Conservation (phyloP, 2,329 filamentous ascomycete genomes). For the Amesomyces nigricolor region DNA sequence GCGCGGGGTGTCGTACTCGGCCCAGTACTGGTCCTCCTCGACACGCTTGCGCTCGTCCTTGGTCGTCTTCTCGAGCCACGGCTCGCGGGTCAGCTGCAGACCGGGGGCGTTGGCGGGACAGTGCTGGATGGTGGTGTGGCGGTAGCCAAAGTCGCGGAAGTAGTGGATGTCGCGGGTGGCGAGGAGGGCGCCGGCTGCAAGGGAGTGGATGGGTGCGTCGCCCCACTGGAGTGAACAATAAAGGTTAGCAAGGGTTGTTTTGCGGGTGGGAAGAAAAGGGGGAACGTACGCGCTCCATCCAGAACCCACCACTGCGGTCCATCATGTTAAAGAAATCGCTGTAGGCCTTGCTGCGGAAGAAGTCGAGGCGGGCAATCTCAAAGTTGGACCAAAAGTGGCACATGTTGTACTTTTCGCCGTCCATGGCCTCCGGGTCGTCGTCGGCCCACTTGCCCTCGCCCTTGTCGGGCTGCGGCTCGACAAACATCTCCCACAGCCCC, state of each 20-base stretch:
- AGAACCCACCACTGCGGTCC: conserved; percentile 96
- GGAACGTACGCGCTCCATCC: conserved; percentile 82
- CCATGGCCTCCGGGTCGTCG: conserved; percentile 89
- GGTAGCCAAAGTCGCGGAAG: conserved; percentile 97
- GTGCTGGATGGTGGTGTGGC: conserved; percentile 97
- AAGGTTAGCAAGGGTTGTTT: not conserved
- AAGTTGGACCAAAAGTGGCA: conserved; percentile 99
- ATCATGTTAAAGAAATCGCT: conserved; percentile 99
- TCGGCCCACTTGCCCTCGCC: conserved; percentile 58
- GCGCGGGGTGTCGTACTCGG: conserved; percentile 75
- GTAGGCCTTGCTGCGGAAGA: conserved; percentile 96
- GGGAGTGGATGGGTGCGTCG: conserved; percentile 95
- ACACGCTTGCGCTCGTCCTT: conserved; percentile 73
- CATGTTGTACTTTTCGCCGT: conserved; percentile 98
- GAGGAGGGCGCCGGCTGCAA: conserved; percentile 85
- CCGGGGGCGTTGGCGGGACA: conserved; percentile 93
- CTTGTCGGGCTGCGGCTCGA: conserved; percentile 68
- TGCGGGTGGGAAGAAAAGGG: not conserved
- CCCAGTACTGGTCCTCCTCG: conserved; percentile 97
- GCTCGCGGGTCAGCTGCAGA: conserved; percentile 73
- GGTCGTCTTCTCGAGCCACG: conserved; percentile 77
- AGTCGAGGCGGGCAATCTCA: conserved; percentile 89
- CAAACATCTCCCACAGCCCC: conserved; percentile 98
- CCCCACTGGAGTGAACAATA: conserved; percentile 64
- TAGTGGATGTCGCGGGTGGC: conserved; percentile 85